Evolutionary conservation across 2,329 filamentous ascomycete species (phyloP), one percentile per base, ranked within the genome.

Genomic region (Anthostomella pinea): DNA sequence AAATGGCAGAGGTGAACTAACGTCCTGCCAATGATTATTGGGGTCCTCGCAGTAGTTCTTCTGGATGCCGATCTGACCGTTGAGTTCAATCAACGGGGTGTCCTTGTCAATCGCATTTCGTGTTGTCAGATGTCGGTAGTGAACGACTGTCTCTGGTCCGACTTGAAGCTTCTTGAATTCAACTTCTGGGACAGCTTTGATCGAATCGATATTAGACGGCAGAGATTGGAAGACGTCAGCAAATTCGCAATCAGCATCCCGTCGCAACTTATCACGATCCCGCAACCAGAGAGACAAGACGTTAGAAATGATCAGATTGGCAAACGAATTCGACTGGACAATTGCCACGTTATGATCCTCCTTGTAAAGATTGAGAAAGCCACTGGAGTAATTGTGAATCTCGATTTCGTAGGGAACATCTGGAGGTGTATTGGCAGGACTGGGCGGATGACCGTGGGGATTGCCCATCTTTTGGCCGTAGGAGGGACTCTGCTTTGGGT

Each of bases 221-320:
- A 72, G 57, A 3, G 64, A 57, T 48, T 70, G 81, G 56, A 95
- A 91, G 17, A 93, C 81, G 30, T 93, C 83, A 28, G 65, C 61
- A 38, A 67, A 72, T 10, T 77, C 74, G 25, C 81, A 80, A 25
- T 83, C 83, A 1, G 83, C 79, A 45, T 87, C 85, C 39, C 72
- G 66, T 33, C 76, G 73, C 48, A 95, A 72, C 8, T 79, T 80
- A 9, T 81, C 78, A 1, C 79, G 77, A 43, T 94, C 84, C 39
- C 78, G 80, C 17, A 94, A 72, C 90, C 91, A 97, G 3, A 75
- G 70, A 0, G 85, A 83, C 40, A 95, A 74, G 11, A 81, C 76
- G 41, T 85, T 85, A 4, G 86, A 83, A 22, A 95, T 81, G 22
- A 72, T 73, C 8, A 96, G 75, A 50, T 79, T 87, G 27, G 80